Conservation (phyloP, 2,329 filamentous ascomycete genomes). For the Beauveria brongniartii region DNA sequence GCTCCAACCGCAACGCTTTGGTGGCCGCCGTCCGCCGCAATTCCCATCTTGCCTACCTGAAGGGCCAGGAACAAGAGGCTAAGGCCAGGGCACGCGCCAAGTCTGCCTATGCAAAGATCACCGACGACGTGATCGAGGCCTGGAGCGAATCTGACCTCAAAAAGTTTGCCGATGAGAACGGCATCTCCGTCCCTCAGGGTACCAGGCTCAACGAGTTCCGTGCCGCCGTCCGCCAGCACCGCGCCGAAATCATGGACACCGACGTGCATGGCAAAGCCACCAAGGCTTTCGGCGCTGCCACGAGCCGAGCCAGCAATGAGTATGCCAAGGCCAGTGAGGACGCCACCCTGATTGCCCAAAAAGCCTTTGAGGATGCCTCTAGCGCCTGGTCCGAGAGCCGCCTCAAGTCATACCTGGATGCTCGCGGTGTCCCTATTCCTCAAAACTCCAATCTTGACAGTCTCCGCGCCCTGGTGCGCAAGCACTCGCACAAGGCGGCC, state of each 20-base stretch:
- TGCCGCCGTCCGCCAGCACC: constrained; percentile 82
- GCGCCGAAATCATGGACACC: constrained; percentile 62
- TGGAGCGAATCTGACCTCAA: constrained; percentile 90
- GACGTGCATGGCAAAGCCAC: constrained; percentile 49
- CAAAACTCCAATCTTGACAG: constrained; percentile 64
- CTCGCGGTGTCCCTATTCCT: constrained; percentile 67
- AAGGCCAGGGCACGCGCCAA: constrained; percentile 58
- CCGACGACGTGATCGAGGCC: constrained; percentile 75
- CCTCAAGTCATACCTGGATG: constrained; percentile 70
- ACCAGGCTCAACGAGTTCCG: constrained; percentile 84
- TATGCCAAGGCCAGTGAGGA: constrained; percentile 69
- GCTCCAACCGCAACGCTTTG: constrained; percentile 74
- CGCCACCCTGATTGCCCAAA: constrained; percentile 51
- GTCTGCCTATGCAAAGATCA: constrained; percentile 64
- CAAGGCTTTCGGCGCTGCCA: constrained; percentile 62
- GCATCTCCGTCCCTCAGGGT: constrained; percentile 78
- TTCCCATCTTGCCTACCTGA: constrained; percentile 68
- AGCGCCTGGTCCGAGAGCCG: constrained; percentile 65
- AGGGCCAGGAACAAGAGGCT: constrained; percentile 51
- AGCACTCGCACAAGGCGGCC: constrained; percentile 62
- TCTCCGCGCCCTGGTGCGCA: constrained; percentile 65
- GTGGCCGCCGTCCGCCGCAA: constrained; percentile 87
- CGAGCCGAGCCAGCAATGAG: constrained; percentile 66
- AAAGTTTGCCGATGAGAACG: constrained; percentile 86
- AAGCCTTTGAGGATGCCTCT: constrained; percentile 58